Percentiles rank a stretch among this genome's conserved stretches.
Evolutionary conservation across 176 grass and related monocot genomes (phyloP).

Genomic region (Aegilops speltoides): DNA sequence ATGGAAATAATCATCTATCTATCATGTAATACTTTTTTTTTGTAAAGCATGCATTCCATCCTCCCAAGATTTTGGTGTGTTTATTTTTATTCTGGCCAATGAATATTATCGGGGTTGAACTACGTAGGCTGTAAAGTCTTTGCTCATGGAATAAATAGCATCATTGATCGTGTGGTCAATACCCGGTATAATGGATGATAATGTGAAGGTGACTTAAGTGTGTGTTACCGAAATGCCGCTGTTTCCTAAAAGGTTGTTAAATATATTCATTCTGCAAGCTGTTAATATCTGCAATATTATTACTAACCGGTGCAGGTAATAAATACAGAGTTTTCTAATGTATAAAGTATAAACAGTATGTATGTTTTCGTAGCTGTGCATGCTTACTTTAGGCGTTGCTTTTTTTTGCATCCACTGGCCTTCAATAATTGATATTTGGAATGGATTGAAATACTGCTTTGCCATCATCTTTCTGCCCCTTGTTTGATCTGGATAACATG

Average conservation of each 20-base stretch:
- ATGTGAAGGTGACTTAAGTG: not conserved
- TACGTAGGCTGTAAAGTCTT: not conserved
- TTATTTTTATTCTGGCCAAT: slow-evolving; percentile 5
- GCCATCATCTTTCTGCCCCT: not conserved
- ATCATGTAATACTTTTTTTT: not conserved
- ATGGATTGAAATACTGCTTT: slow-evolving; percentile 18
- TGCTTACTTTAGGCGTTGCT: not conserved
- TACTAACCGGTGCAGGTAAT: not conserved
- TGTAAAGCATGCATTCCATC: not conserved
- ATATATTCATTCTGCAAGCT: slow-evolving; percentile 8
- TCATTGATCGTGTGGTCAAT: slow-evolving; percentile 13
- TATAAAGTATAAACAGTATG: not conserved
- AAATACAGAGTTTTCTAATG: slow-evolving; percentile 7
- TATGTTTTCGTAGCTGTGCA: not conserved
- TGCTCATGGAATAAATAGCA: slow-evolving; percentile 11
- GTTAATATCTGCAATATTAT: slow-evolving; percentile 22
- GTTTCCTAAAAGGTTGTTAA: slow-evolving; percentile 1
- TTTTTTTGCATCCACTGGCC: not conserved
- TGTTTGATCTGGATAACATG: not conserved
- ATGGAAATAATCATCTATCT: not conserved
- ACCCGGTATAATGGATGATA: not conserved
- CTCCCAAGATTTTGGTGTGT: slow-evolving; percentile 10
- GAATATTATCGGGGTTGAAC: not conserved
- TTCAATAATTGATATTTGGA: slow-evolving; percentile 1
- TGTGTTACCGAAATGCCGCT: not conserved